Conservation (phyloP, 179 eudicot genomes). For the Patellifolia procumbens region DNA sequence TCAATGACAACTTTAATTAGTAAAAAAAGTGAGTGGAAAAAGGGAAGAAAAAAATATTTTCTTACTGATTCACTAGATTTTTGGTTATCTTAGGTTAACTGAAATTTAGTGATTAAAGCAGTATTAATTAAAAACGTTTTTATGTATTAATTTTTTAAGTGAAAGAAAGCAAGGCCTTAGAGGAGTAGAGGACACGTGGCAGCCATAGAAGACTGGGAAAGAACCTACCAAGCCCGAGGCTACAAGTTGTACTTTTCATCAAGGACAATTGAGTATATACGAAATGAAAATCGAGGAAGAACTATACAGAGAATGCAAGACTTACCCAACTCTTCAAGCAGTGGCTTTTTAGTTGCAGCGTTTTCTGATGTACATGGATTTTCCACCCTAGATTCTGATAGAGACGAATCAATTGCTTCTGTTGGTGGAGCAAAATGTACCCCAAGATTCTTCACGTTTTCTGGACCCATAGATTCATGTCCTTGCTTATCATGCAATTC, state of each 20-base stretch:
- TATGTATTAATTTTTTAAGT: too few species aligned
- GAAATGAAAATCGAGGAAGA: not conserved
- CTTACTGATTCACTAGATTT: too few species aligned
- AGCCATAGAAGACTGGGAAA: not conserved
- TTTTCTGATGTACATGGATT: slow-evolving; percentile 27
- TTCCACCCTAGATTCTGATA: slow-evolving; percentile 23
- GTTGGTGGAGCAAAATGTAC: slow-evolving; percentile 43
- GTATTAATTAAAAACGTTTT: too few species aligned
- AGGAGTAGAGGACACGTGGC: too few species aligned
- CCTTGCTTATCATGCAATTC: slow-evolving; percentile 62
- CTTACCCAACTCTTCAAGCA: slow-evolving; percentile 72
- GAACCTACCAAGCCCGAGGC: not conserved
- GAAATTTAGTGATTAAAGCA: too few species aligned
- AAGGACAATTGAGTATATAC: not conserved
- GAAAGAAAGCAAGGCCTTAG: too few species aligned
- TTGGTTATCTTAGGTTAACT: too few species aligned
- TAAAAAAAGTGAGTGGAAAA: too few species aligned
- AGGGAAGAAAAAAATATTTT: too few species aligned
- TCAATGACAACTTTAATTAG: too few species aligned
- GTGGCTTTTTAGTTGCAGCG: slow-evolving; percentile 36
- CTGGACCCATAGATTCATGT: slow-evolving; percentile 29
- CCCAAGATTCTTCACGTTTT: slow-evolving; percentile 36
- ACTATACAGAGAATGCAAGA: not conserved
- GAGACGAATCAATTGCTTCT: slow-evolving; percentile 34
- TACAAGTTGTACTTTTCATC: not conserved